A percentile compares a stretch with the other conserved stretches of the same genome.
Conservation (phyloP, 2,329 filamentous ascomycete genomes). For the Sordariomycetes sp. region DNA sequence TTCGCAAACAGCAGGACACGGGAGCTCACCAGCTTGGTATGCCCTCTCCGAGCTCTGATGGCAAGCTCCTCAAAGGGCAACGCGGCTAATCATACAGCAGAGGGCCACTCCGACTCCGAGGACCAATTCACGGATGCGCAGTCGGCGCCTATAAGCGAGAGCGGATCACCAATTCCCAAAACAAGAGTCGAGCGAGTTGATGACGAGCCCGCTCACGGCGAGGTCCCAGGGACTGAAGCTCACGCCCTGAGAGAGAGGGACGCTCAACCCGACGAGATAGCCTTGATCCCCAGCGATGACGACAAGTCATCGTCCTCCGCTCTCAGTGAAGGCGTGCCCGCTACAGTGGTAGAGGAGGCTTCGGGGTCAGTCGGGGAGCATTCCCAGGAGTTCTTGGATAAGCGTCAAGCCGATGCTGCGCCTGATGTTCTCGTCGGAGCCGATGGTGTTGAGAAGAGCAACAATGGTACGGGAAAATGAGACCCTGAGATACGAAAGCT, state of each 20-base stretch:
- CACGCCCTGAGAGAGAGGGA: constrained; percentile 47
- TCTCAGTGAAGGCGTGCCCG: constrained; percentile 26
- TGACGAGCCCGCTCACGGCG: constrained; percentile 39
- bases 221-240: constrained; percentile 52
- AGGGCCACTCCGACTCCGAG: constrained; percentile 53
- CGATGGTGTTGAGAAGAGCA: constrained; percentile 27
- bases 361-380: constrained; percentile 31
- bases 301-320: constrained; percentile 12
- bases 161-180: constrained; percentile 44
- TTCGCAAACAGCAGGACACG: constrained; percentile 34
- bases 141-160: constrained; percentile 35
- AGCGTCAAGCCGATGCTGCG: constrained; percentile 40
- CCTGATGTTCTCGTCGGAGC: constrained; percentile 41
- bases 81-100: constrained; percentile 17
- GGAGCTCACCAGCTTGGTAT: constrained; percentile 52
- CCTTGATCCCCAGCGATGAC: constrained; percentile 26
- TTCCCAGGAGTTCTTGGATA: constrained; percentile 33
- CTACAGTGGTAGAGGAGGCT: constrained; percentile 44
- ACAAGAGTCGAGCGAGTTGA: constrained; percentile 51
- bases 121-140: constrained; percentile 63
- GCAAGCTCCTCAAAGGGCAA: constrained; percentile 1
- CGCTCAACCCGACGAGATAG: constrained; percentile 52
- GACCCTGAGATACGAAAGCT: not conserved
- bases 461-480: constrained; percentile 15
- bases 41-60: constrained; percentile 4